Evolutionary conservation across 768 basidiomycete genomes (phyloP), one percentile per base, ranked within the genome.

Genomic region (Dioszegia hungarica): DNA sequence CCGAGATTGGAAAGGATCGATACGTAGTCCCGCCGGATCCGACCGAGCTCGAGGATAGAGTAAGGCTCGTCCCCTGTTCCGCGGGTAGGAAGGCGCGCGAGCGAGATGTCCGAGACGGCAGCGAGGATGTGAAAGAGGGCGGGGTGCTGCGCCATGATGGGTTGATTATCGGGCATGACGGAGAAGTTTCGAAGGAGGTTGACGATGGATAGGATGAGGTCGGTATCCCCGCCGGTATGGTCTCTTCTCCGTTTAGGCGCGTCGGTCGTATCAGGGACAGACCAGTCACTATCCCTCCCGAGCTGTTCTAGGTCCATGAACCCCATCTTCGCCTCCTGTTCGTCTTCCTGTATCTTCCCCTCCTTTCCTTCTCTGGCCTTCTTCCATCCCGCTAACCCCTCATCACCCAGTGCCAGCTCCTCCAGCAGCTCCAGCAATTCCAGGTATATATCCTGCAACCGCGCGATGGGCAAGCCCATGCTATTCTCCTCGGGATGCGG

Each of bases 161-260:
- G 78, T 59, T 81, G 74, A 66, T 94, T 94, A 61, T 93, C 87
- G 6, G 76, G 77, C 56, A 86, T 79, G 59, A 85, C 78, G n/a
- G 88, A 84, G 63, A 95, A 80, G 77, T 94, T 95, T 43, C 90
- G 88, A 51, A 97, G 79, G 67, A 97, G 84, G 73, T 88, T 91
- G 41, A 85, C 75, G 50, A 87, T 80, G 17, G 84, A 78, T 27
- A 89, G 80, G 45, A 92, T 79, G 51, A 86, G 77, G 60, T 87
- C 85, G 17, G 82, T 85, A 11, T 84, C 81, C 12, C 86, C 85
- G 66, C 85, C 88, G 39, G 80, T 79, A 10, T 84, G 85, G 31
- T 64, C 63, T 22, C 53, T 41, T 9, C 19, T 29, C 20, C 44
- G 20, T 4, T 49, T 27, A 14, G 40, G 38, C 14, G 49, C 22